phyloP scores from a whole-genome alignment of 108 stramenopile genomes.

The Stephanodiscus minutulus region DNA sequence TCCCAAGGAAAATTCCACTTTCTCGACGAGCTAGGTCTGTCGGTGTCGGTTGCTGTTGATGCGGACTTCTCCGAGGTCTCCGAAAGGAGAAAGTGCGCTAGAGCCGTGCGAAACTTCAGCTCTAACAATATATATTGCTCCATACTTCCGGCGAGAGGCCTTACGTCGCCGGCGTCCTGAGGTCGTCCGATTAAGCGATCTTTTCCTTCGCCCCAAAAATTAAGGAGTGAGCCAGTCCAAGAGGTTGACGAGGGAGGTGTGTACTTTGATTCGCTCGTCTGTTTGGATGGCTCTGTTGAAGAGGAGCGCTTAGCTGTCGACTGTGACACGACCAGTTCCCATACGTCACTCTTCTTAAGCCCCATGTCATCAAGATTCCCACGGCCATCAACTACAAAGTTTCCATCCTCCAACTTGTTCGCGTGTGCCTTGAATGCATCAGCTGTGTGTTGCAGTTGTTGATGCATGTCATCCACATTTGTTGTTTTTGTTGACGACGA shows the following conservation, averaged over 20 bases:
- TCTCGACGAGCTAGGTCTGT: neutral
- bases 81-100: neutral
- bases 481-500: neutral
- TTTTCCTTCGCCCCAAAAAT: neutral
- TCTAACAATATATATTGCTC: neutral
- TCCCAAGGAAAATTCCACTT: slow-evolving; percentile 9
- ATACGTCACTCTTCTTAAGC: neutral
- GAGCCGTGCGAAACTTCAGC: neutral
- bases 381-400: neutral
- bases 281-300: neutral
- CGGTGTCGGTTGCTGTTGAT: neutral
- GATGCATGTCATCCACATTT: neutral
- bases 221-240: slow-evolving; percentile 7
- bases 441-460: neutral
- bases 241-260: neutral
- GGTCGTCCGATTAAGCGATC: slow-evolving; percentile 1
- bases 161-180: neutral
- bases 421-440: slow-evolving; percentile 2
- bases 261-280: neutral
- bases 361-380: neutral
- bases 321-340: slow-evolving; percentile 7
- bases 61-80: slow-evolving; percentile 1
- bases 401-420: neutral
- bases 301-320: slow-evolving; percentile 1
- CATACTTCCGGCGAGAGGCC: neutral